A percentile compares a stretch with the other conserved stretches of the same genome.
Evolutionary conservation across 2,329 filamentous ascomycete genomes (phyloP).

Genomic region (Shiraia bambusicola): DNA sequence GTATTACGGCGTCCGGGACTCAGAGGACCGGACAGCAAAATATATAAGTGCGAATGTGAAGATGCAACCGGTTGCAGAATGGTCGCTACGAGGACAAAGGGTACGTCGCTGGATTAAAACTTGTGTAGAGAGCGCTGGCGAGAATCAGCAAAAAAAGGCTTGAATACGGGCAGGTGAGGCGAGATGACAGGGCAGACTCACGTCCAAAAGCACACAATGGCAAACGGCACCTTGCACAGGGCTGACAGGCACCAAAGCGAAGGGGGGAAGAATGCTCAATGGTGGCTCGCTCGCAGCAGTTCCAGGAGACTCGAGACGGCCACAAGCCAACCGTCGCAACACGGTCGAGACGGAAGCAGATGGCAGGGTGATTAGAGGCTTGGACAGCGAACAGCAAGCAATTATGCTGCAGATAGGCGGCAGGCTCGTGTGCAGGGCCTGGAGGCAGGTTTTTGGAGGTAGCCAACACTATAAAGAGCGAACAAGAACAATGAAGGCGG

Average conservation of each 20-base stretch:
- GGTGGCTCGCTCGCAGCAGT: constrained; percentile 21
- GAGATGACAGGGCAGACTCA: constrained; percentile 17
- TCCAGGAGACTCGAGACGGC: constrained; percentile 16
- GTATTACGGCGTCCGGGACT: constrained; percentile 60
- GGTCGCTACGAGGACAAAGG: constrained; percentile 26
- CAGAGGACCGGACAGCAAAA: constrained; percentile 44
- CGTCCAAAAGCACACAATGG: constrained; percentile 32
- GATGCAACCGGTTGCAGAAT: constrained; percentile 29
- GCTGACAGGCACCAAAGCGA: constrained; percentile 23
- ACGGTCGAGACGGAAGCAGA: constrained; percentile 13
- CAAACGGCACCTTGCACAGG: constrained; percentile 29
- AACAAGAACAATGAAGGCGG: constrained; percentile 44
- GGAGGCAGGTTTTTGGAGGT: constrained; percentile 36
- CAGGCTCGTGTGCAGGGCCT: constrained; percentile 25
- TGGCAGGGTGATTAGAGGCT: constrained; percentile 16
- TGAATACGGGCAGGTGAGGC: background rate
- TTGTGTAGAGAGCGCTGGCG: constrained; percentile 28
- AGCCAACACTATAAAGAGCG: constrained; percentile 41
- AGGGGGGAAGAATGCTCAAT: constrained; percentile 29
- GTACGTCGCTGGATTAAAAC: constrained; percentile 34
- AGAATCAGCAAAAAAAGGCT: constrained; percentile 15
- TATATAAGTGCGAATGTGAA: constrained; percentile 41
- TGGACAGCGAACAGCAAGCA: constrained; percentile 14
- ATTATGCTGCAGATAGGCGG: constrained; percentile 21
- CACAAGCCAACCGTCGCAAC: constrained; percentile 14